Evolutionary conservation across 768 basidiomycete species (phyloP).

Genomic region (Tremella mesenterica): DNA sequence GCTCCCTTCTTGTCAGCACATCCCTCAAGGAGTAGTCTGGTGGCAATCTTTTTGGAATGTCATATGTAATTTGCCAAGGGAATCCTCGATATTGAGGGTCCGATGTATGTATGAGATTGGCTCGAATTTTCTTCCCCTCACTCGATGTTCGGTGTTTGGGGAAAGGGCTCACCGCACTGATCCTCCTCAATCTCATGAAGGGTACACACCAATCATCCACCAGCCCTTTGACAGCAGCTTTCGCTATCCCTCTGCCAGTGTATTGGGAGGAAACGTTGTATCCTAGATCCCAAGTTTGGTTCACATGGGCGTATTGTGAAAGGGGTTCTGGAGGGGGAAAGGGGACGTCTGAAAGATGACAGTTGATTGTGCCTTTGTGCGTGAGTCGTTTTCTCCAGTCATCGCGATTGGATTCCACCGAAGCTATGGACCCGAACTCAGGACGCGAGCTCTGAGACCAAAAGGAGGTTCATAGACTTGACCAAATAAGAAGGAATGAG

Average conservation of each 20-base stretch:
- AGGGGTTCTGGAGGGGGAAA: neutral
- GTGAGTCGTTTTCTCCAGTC: neutral
- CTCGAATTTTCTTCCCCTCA: too few species aligned
- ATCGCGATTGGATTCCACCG: too few species aligned
- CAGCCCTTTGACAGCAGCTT: constrained; percentile 1
- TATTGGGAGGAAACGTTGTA: neutral
- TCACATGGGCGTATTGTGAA: neutral
- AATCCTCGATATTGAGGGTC: too few species aligned
- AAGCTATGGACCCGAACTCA: too few species aligned
- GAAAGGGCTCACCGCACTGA: constrained; percentile 1
- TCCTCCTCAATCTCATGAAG: constrained; percentile 1
- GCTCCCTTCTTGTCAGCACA: neutral
- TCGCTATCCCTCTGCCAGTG: neutral
- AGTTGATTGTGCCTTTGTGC: neutral
- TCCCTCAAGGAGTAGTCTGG: too few species aligned
- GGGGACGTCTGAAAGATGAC: neutral
- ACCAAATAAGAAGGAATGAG: neutral
- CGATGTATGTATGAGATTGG: too few species aligned
- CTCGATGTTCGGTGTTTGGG: too few species aligned
- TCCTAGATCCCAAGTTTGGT: constrained; percentile 7
- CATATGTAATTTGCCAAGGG: neutral
- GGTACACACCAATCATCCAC: constrained; percentile 2
- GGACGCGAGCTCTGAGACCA: too few species aligned
- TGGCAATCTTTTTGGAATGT: neutral
- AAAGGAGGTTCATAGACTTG: neutral